Percentiles rank a stretch among this genome's conserved stretches.
Conservation (phyloP, 805 yeast genomes). For the Ogataea ganodermae region DNA sequence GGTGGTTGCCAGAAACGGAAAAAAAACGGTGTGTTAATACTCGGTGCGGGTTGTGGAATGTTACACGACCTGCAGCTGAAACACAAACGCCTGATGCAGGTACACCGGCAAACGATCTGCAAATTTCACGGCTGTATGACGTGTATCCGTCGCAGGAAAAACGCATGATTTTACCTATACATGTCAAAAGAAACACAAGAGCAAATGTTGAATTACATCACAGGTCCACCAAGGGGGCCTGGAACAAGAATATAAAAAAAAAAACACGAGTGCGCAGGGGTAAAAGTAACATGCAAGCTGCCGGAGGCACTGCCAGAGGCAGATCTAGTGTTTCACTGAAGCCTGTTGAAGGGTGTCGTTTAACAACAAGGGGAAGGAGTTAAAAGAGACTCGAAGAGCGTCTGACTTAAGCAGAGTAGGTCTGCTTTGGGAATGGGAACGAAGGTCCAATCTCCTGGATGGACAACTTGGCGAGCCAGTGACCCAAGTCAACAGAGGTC, state of each 20-base stretch:
- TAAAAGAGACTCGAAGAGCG: background rate
- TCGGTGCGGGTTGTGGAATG: background rate
- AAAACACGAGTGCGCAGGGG: constrained; percentile 4
- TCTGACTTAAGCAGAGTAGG: constrained; percentile 37
- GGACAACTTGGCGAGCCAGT: constrained; percentile 92
- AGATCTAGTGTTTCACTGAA: constrained; percentile 3
- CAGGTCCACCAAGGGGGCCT: constrained; percentile 1
- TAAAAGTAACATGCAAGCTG: background rate
- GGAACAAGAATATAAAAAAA: background rate
- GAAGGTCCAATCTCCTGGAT: constrained; percentile 95
- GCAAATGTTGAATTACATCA: constrained; percentile 1
- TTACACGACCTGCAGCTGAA: constrained; percentile 1
- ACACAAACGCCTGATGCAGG: constrained; percentile 3
- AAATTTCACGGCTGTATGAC: constrained; percentile 3
- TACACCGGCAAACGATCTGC: constrained; percentile 3
- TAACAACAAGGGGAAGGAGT: background rate
- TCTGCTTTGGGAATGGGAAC: constrained; percentile 77
- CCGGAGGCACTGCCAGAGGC: background rate
- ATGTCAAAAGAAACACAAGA: background rate
- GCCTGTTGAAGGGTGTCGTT: constrained; percentile 10
- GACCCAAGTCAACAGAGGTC: constrained; percentile 77
- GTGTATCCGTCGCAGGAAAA: background rate
- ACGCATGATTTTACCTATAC: background rate
- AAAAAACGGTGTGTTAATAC: background rate
- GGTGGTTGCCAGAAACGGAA: background rate